Evolutionary conservation across 495 filamentous ascomycete genomes (phyloP).

Genomic region (Lasiosphaeria ovina): DNA sequence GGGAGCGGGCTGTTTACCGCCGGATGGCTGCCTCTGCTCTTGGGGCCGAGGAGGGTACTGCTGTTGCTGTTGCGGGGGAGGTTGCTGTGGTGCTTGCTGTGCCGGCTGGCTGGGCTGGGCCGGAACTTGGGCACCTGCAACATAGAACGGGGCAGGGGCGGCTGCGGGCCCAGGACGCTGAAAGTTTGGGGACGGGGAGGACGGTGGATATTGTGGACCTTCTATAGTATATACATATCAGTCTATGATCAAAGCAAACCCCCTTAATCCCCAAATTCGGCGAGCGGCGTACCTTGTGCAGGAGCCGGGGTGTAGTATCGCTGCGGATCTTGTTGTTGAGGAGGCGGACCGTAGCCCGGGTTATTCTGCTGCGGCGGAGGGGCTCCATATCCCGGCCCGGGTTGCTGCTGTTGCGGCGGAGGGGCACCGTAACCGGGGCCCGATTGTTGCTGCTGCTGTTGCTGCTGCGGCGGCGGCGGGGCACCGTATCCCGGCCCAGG

Average conservation of each 20-base stretch:
- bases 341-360: constrained; percentile 21
- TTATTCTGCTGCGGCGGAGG: constrained; percentile 16
- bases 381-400: constrained; percentile 4
- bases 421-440: constrained; percentile 35
- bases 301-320: constrained; percentile 66
- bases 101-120: constrained; percentile 30
- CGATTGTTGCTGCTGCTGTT: constrained; percentile 62
- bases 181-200: constrained; percentile 48
- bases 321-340: constrained; percentile 61
- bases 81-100: constrained; percentile 35
- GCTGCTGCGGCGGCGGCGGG: constrained; percentile 49
- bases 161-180: constrained; percentile 38
- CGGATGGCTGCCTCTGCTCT: constrained; percentile 35
- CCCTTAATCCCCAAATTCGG: constrained; percentile 31
- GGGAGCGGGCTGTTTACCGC: constrained; percentile 45
- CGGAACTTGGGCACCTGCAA: constrained; percentile 46
- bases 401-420: constrained; percentile 35
- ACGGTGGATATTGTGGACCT: constrained; percentile 42
- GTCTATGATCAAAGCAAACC: constrained; percentile 15
- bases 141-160: constrained; percentile 43
- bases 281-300: constrained; percentile 36
- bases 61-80: constrained; percentile 28
- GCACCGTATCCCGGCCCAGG: constrained; percentile 6
- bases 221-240: constrained; percentile 38
- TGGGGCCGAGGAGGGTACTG: constrained; percentile 34